phyloP scores from a whole-genome alignment of 345 rosid genomes.

The Pseudoturritis turrita region DNA sequence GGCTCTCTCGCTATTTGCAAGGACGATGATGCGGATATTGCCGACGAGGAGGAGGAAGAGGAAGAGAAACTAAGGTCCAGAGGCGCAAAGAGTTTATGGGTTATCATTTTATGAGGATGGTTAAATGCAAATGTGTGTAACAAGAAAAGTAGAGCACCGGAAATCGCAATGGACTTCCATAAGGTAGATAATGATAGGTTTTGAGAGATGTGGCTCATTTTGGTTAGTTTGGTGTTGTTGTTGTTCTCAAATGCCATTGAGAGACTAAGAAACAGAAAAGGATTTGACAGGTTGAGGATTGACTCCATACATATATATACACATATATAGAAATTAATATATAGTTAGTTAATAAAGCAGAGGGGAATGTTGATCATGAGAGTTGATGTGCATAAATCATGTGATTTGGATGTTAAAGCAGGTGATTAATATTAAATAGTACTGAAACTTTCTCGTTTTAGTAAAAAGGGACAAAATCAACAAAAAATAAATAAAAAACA shows the following conservation, averaged over 20 bases:
- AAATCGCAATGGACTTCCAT: slow-evolving; percentile 26
- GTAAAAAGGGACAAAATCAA: not conserved
- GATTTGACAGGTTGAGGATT: not conserved
- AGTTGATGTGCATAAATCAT: slow-evolving; percentile 23
- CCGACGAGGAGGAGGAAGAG: not conserved
- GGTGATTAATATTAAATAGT: not conserved
- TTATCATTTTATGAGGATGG: slow-evolving; percentile 16
- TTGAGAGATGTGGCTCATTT: slow-evolving; percentile 19
- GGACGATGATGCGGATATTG: not conserved
- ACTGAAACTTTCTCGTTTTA: slow-evolving; percentile 16
- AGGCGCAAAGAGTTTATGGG: slow-evolving; percentile 24
- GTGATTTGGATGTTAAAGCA: slow-evolving; percentile 11
- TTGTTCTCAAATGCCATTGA: slow-evolving; percentile 28
- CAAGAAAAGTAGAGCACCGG: slow-evolving; percentile 26
- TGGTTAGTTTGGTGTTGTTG: slow-evolving; percentile 13
- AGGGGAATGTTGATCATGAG: slow-evolving; percentile 27
- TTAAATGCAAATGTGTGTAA: slow-evolving; percentile 21
- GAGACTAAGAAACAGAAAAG: not conserved
- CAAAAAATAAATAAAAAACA: not conserved
- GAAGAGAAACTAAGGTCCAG: slow-evolving; percentile 23
- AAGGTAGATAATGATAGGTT: slow-evolving; percentile 23
- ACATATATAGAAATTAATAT: not conserved
- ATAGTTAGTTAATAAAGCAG: slow-evolving; percentile 2
- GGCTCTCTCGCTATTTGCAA: not conserved
- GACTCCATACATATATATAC: not conserved